Evolutionary conservation across 352 stramenopile genomes (phyloP).

Genomic region (Blastocystis sp.): DNA sequence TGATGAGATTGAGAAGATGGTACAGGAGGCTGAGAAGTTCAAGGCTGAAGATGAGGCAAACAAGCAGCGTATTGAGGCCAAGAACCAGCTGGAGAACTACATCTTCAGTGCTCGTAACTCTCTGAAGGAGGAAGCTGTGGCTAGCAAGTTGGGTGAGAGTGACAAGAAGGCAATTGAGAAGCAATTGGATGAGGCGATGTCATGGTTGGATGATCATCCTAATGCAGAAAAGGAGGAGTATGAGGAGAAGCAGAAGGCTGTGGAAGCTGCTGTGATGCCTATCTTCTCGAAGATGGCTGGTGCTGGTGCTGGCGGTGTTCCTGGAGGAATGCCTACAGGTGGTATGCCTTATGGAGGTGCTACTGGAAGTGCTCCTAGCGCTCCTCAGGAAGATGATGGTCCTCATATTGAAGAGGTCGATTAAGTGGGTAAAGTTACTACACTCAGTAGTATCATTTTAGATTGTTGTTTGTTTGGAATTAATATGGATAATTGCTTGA

Average conservation of each 20-base stretch:
- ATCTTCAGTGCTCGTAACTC: constrained; percentile 87
- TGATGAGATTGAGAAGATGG: constrained; percentile 98
- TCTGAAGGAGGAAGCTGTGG: constrained; percentile 84
- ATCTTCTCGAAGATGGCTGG: constrained; percentile 86
- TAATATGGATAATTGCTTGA: too few species aligned
- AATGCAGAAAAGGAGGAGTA: constrained; percentile 95
- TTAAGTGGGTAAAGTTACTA: constrained; percentile 61
- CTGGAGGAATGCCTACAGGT: constrained; percentile 68
- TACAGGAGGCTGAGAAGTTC: constrained; percentile 91
- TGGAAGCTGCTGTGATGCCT: constrained; percentile 87
- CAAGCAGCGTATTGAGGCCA: constrained; percentile 83
- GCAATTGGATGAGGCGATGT: constrained; percentile 89
- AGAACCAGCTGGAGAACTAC: constrained; percentile 92
- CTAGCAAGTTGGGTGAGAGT: constrained; percentile 87
- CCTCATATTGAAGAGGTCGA: constrained; percentile 68
- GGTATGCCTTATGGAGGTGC: constrained; percentile 70
- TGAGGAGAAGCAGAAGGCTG: too few species aligned
- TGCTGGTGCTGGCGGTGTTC: constrained; percentile 68
- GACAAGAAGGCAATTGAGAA: constrained; percentile 82
- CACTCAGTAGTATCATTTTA: not conserved
- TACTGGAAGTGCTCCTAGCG: not conserved
- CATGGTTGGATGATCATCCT: constrained; percentile 97
- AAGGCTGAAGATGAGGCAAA: constrained; percentile 90
- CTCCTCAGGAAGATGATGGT: constrained; percentile 57
- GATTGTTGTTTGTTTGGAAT: not conserved